A percentile compares a stretch with the other conserved stretches of the same genome.
Conservation (phyloP, 805 yeast species). For the Metschnikowia henanensis region DNA sequence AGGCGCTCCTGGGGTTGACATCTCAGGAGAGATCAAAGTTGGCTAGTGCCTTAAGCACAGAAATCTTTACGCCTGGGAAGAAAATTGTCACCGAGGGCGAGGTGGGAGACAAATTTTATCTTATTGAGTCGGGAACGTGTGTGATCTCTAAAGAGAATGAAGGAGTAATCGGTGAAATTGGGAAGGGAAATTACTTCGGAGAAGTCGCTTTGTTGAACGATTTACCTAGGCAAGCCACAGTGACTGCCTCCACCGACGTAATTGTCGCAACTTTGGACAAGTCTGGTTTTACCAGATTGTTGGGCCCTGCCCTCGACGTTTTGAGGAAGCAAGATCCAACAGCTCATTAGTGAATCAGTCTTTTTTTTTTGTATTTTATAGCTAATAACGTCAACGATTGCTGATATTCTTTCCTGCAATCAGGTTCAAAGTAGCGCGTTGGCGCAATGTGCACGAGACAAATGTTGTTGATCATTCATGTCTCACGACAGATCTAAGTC, state of each 20-base stretch:
- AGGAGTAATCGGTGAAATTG: conserved; percentile 59
- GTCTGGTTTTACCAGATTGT: conserved; percentile 87
- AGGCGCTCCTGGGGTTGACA: conserved; percentile 70
- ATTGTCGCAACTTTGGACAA: conserved; percentile 92
- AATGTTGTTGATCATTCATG: too few species aligned
- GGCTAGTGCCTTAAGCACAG: conserved; percentile 91
- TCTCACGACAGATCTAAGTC: too few species aligned
- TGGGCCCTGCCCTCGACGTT: conserved; percentile 93
- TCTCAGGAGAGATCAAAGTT: conserved; percentile 84
- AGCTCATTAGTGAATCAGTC: conserved; percentile 11
- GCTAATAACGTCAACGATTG: background rate
- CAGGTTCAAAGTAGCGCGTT: background rate
- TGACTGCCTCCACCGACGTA: conserved; percentile 69
- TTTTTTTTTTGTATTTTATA: background rate
- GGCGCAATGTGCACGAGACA: background rate
- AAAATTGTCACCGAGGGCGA: conserved; percentile 86
- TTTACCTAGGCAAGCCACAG: conserved; percentile 92
- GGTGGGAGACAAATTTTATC: conserved; percentile 44
- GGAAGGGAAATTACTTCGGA: conserved; percentile 92
- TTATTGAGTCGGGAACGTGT: conserved; percentile 74
- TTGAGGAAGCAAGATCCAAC: conserved; percentile 87
- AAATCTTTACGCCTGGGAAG: conserved; percentile 66
- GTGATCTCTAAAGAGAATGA: conserved; percentile 62
- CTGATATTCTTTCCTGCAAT: background rate
- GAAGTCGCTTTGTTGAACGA: conserved; percentile 93